These are phyloP conservation scores for Termitomyces sp. DNA, from an alignment of 768 basidiomycete genomes.

Conservation along the genomic window DNA sequence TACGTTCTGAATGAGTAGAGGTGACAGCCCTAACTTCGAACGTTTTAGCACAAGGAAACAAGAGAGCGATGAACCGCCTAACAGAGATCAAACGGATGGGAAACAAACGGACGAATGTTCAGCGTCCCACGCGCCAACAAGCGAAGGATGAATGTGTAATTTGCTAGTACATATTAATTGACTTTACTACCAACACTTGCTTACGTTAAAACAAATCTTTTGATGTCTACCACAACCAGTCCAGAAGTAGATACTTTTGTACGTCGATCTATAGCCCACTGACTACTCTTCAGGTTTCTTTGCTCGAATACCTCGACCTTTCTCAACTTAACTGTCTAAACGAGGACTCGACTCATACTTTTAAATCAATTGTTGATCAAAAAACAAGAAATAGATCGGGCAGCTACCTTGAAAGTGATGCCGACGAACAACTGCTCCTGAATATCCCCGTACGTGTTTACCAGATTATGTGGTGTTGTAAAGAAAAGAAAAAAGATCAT, in stretches of 20 bases:
- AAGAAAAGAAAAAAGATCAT: background rate
- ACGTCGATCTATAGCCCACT: background rate
- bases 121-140: conserved; percentile 88
- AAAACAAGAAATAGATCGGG: conserved; percentile 39
- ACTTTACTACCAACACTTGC: conserved; percentile 6
- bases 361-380: conserved; percentile 43
- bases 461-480: background rate
- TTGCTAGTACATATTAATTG: conserved; percentile 35
- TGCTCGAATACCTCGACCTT: conserved; percentile 54
- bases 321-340: conserved; percentile 68
- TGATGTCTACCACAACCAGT: conserved; percentile 12
- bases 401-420: conserved; percentile 59
- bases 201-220: conserved; percentile 10
- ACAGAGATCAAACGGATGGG: conserved; percentile 94
- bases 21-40: background rate
- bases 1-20: conserved; percentile 33
- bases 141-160: conserved; percentile 94
- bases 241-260: conserved; percentile 10
- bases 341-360: conserved; percentile 45
- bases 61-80: conserved; percentile 91
- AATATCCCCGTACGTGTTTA: conserved; percentile 52
- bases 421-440: conserved; percentile 67
- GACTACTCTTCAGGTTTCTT: conserved; percentile 34
- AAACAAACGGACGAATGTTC: conserved; percentile 68
- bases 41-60: conserved; percentile 87